Evolutionary conservation across 2,329 filamentous ascomycete genomes (phyloP).

Genomic region (Alternaria sp.): DNA sequence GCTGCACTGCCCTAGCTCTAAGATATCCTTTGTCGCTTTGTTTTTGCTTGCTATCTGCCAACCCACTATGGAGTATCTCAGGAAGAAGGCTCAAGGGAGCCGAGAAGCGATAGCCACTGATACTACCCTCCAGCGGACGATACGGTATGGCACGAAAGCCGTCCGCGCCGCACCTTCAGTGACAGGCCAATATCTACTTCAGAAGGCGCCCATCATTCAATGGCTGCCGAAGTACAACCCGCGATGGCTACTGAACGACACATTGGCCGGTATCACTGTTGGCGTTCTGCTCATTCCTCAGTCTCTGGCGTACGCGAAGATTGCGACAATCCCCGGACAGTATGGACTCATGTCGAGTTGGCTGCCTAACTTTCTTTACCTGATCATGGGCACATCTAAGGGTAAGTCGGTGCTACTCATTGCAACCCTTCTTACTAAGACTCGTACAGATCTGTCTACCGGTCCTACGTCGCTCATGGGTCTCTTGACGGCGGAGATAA

Average conservation of each 20-base stretch:
- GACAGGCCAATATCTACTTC: constrained; percentile 62
- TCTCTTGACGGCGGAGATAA: constrained; percentile 67
- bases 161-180: constrained; percentile 58
- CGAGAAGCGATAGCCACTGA: constrained; percentile 32
- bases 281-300: constrained; percentile 87
- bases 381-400: constrained; percentile 81
- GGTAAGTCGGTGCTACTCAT: constrained; percentile 18
- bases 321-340: constrained; percentile 86
- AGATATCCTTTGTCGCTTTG: neutral
- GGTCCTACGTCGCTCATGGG: constrained; percentile 71
- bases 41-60: neutral
- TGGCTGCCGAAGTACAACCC: constrained; percentile 69
- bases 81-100: constrained; percentile 18
- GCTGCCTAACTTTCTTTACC: constrained; percentile 93
- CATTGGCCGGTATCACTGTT: constrained; percentile 70
- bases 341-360: constrained; percentile 91
- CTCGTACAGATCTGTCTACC: constrained; percentile 65
- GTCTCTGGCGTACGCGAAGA: constrained; percentile 93
- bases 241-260: constrained; percentile 67
- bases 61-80: constrained; percentile 32
- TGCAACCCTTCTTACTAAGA: constrained; percentile 43
- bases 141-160: constrained; percentile 41
- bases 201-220: constrained; percentile 67
- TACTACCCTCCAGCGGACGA: constrained; percentile 35
- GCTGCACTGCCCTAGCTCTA: neutral